Evolutionary conservation across 805 yeast genomes (phyloP), one percentile per base, ranked within the genome.

Genomic region (Candida ulmi): DNA sequence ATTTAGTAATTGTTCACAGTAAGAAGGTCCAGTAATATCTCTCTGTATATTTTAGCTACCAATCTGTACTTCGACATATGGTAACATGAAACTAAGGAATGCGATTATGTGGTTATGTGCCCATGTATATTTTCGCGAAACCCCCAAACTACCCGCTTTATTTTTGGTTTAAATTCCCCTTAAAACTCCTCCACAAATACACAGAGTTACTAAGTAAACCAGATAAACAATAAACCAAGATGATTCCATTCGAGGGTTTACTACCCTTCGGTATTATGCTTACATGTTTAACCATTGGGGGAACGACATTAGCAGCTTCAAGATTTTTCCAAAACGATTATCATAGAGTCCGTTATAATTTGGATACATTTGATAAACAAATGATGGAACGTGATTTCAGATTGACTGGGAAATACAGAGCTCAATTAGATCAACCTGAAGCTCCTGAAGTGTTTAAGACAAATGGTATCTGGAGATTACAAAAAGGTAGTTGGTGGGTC

Each of bases 361-460:
- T 76, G 28, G 81, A 76, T 57, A 69, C 68, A 48, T 76, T 76
- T 71, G 81, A 76, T 50, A 53, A 61, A 38, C 63, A 58, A 59
- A 62, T 58, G 61, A 66, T 85, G 63, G 82, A 81, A 47, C 72
- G 95, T 54, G 95, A 86, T 61, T 69, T 73, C 55, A 70, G 91
- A 48, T 66, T 86, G 53, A 86, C 95, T 11, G 95, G 95, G 19
- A 69, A 71, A 31, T 69, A 65, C 54, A 71, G 95, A 56, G 90
- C 80, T 29, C 91, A 84, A 58, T 59, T 71, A 36, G 78, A 76
- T 46, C 72, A 68, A 32, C 74, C 88, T 7, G 63, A 72, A 30
- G 95, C 95, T 4, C 88, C 88, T 29, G 90, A 82, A 44, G 72
- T 70, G 25, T 86, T 87, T 72, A 83, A 80, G 65, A 78, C 85